A percentile compares a stretch with the other conserved stretches of the same genome.
These are phyloP conservation scores for Arthonia radiata DNA, from an alignment of 495 filamentous ascomycete species.

Conservation along the genomic window DNA sequence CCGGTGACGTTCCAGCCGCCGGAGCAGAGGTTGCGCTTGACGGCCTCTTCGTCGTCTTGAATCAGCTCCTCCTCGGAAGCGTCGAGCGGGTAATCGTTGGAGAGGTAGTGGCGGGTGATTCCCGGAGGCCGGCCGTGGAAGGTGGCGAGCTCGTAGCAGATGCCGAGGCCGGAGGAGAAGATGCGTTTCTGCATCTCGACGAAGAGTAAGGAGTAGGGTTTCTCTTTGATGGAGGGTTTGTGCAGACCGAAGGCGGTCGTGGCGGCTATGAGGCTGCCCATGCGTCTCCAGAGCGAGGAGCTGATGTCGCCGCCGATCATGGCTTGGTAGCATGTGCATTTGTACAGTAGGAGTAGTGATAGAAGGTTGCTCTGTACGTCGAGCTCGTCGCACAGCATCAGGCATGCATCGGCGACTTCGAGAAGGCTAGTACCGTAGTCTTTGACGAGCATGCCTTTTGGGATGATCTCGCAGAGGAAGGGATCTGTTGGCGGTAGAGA, in stretches of 20 bases:
- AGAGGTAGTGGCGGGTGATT: constrained; percentile 28
- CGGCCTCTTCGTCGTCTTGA: constrained; percentile 19
- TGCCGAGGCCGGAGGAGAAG: constrained; percentile 27
- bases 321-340: too few species aligned
- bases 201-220: constrained; percentile 25
- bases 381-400: too few species aligned
- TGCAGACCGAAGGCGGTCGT: constrained; percentile 34
- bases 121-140: constrained; percentile 33
- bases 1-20: constrained; percentile 29
- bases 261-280: constrained; percentile 24
- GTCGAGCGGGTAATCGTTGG: constrained; percentile 29
- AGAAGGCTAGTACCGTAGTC: too few species aligned
- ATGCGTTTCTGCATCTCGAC: constrained; percentile 23
- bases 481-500: too few species aligned
- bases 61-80: constrained; percentile 26
- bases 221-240: constrained; percentile 19
- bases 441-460: too few species aligned
- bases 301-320: too few species aligned
- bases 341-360: too few species aligned
- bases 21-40: constrained; percentile 18
- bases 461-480: too few species aligned
- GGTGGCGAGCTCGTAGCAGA: constrained; percentile 25
- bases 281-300: constrained; percentile 31
- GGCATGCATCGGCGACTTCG: too few species aligned
- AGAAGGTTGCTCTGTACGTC: too few species aligned